A percentile compares a stretch with the other conserved stretches of the same genome.
phyloP scores from a whole-genome alignment of 805 yeast genomes.

The Cyberlindnera saturnus region DNA sequence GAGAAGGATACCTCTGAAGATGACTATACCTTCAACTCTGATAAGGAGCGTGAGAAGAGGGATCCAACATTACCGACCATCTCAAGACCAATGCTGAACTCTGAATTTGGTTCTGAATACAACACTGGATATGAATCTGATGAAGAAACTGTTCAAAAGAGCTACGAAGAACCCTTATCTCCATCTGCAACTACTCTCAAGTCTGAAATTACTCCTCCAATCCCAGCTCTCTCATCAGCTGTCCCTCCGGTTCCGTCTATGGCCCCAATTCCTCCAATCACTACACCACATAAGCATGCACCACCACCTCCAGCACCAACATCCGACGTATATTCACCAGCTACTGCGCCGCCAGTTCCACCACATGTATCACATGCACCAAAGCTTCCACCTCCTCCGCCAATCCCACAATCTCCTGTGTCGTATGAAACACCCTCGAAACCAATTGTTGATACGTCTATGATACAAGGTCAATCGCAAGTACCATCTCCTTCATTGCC shows the following conservation, averaged over 20 bases:
- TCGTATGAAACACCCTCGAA: not conserved
- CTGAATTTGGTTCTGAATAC: constrained; percentile 24
- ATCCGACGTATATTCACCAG: not conserved
- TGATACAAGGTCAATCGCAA: not conserved
- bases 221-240: constrained; percentile 11
- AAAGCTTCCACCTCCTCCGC: constrained; percentile 1
- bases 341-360: constrained; percentile 3
- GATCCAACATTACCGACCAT: constrained; percentile 6
- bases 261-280: constrained; percentile 6
- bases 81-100: constrained; percentile 5
- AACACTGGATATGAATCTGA: constrained; percentile 70
- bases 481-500: not conserved
- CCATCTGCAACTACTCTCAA: not conserved
- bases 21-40: constrained; percentile 12
- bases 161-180: constrained; percentile 1
- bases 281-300: constrained; percentile 3
- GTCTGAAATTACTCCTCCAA: constrained; percentile 6
- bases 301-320: constrained; percentile 2
- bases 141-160: constrained; percentile 35
- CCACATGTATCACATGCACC: constrained; percentile 2
- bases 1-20: constrained; percentile 22
- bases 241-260: constrained; percentile 7
- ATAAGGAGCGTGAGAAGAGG: constrained; percentile 17
- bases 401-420: constrained; percentile 5
- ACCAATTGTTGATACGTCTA: not conserved